Percentiles rank a stretch among this genome's conserved stretches.
phyloP scores from a whole-genome alignment of 2,329 filamentous ascomycete genomes.

The Aspergillus chevalieri region DNA sequence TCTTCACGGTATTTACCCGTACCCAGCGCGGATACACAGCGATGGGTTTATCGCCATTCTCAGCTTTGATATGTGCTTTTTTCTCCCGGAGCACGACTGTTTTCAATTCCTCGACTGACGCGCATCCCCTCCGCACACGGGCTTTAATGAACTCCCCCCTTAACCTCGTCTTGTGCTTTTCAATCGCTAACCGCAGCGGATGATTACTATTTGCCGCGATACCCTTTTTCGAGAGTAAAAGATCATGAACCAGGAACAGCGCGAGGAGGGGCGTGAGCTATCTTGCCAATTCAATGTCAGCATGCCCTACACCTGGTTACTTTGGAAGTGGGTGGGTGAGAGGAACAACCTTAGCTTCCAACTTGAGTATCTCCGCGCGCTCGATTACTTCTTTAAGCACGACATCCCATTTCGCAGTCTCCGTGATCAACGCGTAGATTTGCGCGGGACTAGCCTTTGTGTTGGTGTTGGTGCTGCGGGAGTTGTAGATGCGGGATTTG shows the following conservation, averaged over 20 bases:
- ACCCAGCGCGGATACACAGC: conserved; percentile 77
- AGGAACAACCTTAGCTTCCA: conserved; percentile 70
- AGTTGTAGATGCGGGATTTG: conserved; percentile 73
- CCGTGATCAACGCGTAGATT: conserved; percentile 78
- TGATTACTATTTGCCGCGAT: conserved; percentile 76
- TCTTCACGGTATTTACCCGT: conserved; percentile 73
- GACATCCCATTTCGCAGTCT: conserved; percentile 84
- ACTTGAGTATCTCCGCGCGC: conserved; percentile 64
- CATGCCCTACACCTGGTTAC: conserved; percentile 2
- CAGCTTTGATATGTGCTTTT: conserved; percentile 41
- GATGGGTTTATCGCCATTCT: conserved; percentile 19
- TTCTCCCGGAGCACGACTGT: conserved; percentile 29
- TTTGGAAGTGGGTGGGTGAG: background rate
- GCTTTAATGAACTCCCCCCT: conserved; percentile 76
- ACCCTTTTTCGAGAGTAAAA: conserved; percentile 72
- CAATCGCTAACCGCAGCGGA: conserved; percentile 67
- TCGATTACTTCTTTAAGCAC: conserved; percentile 89
- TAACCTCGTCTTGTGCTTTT: conserved; percentile 74
- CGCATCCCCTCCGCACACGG: conserved; percentile 64
- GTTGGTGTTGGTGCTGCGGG: conserved; percentile 70
- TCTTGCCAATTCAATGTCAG: conserved; percentile 29
- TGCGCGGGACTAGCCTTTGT: conserved; percentile 62
- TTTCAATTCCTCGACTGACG: conserved; percentile 60
- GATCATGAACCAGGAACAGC: conserved; percentile 78
- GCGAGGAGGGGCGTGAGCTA: conserved; percentile 76